Base-by-base conservation (phyloP, 306 rosid genomes). In the Quercus alba region DNA sequence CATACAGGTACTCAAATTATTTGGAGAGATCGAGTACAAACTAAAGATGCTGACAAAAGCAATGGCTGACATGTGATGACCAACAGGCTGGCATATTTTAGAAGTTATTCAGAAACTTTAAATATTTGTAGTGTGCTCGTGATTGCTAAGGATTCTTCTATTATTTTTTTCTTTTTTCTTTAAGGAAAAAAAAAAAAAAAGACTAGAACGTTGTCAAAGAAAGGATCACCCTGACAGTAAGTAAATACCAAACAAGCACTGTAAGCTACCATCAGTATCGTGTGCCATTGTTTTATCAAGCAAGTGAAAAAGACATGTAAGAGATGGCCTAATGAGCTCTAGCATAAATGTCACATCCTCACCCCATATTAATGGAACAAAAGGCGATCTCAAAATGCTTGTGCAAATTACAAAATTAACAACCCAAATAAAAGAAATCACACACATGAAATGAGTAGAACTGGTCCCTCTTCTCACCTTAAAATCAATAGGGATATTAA, bases 401-500 rank as follows among this genome's bases (percentile, higher is more conserved):
- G 14, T 33, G 38, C 18, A 28, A 28, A 26, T 26, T 28, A 28
- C 30, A 17, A 26, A 63, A 14, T 14, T 14, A 63, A 5, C 17
- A 63, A 26, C 2, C 13, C 13, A 63, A 12, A 14, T 63, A 28
- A 63, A 26, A 63, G 19, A 28, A 5, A 26, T 13, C 25, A 14
- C 41, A 71, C 56, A 56, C 72, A 75, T 75, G 49, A 67, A 21
- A 56, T 49, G 59, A 26, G 55, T 41, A 76, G 69, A 70, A 69
- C 14, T 28, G 49, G 59, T 78, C 59, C 54, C 61, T 72, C 66
- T 35, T 82, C 85, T 92, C 73, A 95, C 99, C 93, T 83, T 82
- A 86, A 89, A 93, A 86, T 95, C 97, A 54, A 95, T 78, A 0
- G 93, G 96, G 81, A 91, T 76, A 68, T 88, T 91, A 61, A 91